These are phyloP conservation scores for Gryganskiella cystojenkinii DNA, from an alignment of 192 early-diverging fungal species.

Conservation along the genomic window DNA sequence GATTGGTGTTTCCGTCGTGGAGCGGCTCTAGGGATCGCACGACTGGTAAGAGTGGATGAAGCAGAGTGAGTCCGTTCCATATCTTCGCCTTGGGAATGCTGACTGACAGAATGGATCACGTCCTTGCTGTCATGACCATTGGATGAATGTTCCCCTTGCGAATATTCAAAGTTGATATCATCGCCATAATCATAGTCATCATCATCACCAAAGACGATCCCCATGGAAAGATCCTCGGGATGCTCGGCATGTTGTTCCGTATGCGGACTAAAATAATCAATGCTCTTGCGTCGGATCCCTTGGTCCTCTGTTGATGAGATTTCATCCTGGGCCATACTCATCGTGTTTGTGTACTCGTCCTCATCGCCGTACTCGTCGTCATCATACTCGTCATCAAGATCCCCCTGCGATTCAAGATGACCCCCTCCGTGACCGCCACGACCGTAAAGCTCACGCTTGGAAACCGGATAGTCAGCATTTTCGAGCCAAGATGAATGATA, in stretches of 20 bases:
- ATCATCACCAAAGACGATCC: conserved; percentile 41
- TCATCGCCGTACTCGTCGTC: conserved; percentile 51
- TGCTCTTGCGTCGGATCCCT: conserved; percentile 11
- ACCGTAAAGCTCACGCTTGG: conserved; percentile 15
- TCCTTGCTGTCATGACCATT: no score
- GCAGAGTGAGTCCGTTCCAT: conserved; percentile 37
- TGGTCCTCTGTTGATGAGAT: background rate
- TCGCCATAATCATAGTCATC: conserved; percentile 9
- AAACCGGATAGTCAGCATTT: conserved; percentile 55
- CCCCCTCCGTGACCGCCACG: conserved; percentile 15
- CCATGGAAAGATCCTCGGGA: conserved; percentile 44
- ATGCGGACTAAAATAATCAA: conserved; percentile 42
- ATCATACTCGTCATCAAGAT: conserved; percentile 46
- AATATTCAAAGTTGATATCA: conserved; percentile 20
- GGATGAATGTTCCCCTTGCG: background rate
- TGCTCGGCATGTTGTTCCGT: conserved; percentile 18
- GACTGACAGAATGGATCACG: background rate
- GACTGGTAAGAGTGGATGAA: conserved; percentile 34
- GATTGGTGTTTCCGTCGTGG: conserved; percentile 31
- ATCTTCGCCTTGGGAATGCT: conserved; percentile 4
- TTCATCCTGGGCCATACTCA: conserved; percentile 14
- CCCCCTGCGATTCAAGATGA: conserved; percentile 45
- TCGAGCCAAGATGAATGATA: conserved; percentile 97
- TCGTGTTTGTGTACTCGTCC: conserved; percentile 45
- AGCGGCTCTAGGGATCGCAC: conserved; percentile 21